Base-by-base conservation (phyloP, 345 rosid genomes). In the Lepidium didymum region DNA sequence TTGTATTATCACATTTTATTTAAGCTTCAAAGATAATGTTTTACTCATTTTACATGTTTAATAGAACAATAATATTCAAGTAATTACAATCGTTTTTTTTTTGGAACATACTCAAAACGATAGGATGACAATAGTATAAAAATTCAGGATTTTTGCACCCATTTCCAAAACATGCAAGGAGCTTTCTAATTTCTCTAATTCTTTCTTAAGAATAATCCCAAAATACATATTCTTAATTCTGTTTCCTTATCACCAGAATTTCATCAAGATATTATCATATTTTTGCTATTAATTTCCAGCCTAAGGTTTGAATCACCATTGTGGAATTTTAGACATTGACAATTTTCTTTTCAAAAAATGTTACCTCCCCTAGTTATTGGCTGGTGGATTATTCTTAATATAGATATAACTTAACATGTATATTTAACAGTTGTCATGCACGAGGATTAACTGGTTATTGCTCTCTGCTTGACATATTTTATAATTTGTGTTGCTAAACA, bases 391-490 rank as follows among this genome's bases (percentile, higher is more conserved):
- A 31, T 18, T 47, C 23, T 58, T 16, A 27, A 69, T 37, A 58
- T 12, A 4, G 10, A 15, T 33, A 58, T 19, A 57, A 49, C 16
- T 36, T 37, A 23, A 68, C 31, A 38, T 50, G 37, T 51, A 59
- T 23, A 35, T n/a, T 70, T 44, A 61, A 52, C 67, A 62, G 68
- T 44, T 70, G 75, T 16, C 15, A 53, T 62, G 45, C 75, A 36
- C 74, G 52, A 51, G 59, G 66, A 51, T 18, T 46, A 58, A 41
- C 42, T 58, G 51, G 43, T 51, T 51, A 16, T 37, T 57, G 60
- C 59, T 29, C 60, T 49, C 50, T 58, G 51, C 13, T 40, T 52
- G 10, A 6, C 41, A 12, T 57, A 47, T 16, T 58, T 69, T 19
- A 60, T 42, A 10, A 31, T 10, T 11, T 52, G 21, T 23, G 46